Base-by-base conservation (phyloP, 768 basidiomycete genomes). In the Russula earlei region DNA sequence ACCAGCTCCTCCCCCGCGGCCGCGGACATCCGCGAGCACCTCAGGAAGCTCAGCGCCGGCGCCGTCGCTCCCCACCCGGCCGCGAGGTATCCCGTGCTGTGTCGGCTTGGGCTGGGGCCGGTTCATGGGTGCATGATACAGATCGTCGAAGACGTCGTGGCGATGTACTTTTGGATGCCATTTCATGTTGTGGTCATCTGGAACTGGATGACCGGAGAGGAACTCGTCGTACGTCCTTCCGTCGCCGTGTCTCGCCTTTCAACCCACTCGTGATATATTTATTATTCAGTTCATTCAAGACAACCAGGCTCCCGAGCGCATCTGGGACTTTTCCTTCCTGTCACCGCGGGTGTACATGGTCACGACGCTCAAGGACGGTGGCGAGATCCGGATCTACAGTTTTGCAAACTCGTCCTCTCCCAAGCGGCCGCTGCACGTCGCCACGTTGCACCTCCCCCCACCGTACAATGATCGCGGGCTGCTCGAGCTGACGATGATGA, bases 81-180 rank as follows among this genome's bases (percentile, higher is more conserved):
- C 20, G 79, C 81, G 0, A 59, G 61, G 15, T 49, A 33, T 3
- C 62, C 72, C 0, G 60, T 59, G 33, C 60, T 69, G 37, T 43
- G 41, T 5, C 73, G 68, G 12, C 60, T 55, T 25, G 65, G 66
- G 27, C 63, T 55, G 34, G 62, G 67, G 46, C n/a, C 57, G 40
- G 59, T 66, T 20, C 57, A 61, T 11, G 69, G 56, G 29, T 70
- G 72, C 10, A 70, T 73, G 54, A 68, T 82, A 5, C 79, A 83
- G 64, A 70, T 83, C 45, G 79, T 73, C 2, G 74, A 75, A 24
- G 81, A 84, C 56, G 68, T 80, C 31, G 62, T 84, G 31, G 81
- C 74, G 5, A 65, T 79, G 47, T 75, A 77, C 65, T 71, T 71
- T 51, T 72, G 69, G 62, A 47, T 67, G 22, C 65, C 31, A 62